Base-by-base conservation (phyloP, 768 basidiomycete species). In the Boletus sp. region DNA sequence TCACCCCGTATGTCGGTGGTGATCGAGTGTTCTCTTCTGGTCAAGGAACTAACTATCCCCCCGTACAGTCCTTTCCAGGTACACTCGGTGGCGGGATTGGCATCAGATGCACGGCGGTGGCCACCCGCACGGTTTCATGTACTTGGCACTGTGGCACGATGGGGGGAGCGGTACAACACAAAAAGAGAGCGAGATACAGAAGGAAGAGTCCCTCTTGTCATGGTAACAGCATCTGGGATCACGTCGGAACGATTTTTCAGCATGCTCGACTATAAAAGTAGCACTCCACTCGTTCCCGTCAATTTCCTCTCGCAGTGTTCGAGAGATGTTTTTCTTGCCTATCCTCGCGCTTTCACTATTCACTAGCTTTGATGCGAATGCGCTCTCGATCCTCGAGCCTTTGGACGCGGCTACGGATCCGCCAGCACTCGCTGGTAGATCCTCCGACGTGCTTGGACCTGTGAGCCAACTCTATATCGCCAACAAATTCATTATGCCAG, bases 401-500 rank as follows among this genome's bases (percentile, higher is more conserved):
- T 43, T 45, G 42, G 38, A 40, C 40, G 54, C 59, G 17, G 6
- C 9, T 17, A 15, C 47, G n/a, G 0, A 1, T 8, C 29, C 5
- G 13, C 32, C 41, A 32, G 27, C 21, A 30, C 10, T 34, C 23
- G 13, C 34, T 1, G 4, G 14, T 25, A 17, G 41, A 15, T 4
- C 46, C 14, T 30, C 32, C 11, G 27, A 29, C 7, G 47, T 35
- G 5, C 17, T 71, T 17, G 68, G 68, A 32, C 57, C 70, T 32
- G 56, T 53, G 17, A 43, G 40, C 14, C 55, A 67, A 33, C 53
- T 77, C 17, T 50, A 59, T 40, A 66, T 82, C 37, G 66, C 62
- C 4, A 81, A 80, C 57, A 55, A 58, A 10, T 30, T 56, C 32
- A 73, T 81, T 37, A 56, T 75, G 6, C 81, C 82, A 5, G 82